These are phyloP conservation scores for Escovopsis sp. DNA, from an alignment of 2,329 filamentous ascomycete genomes.

Conservation along the genomic window DNA sequence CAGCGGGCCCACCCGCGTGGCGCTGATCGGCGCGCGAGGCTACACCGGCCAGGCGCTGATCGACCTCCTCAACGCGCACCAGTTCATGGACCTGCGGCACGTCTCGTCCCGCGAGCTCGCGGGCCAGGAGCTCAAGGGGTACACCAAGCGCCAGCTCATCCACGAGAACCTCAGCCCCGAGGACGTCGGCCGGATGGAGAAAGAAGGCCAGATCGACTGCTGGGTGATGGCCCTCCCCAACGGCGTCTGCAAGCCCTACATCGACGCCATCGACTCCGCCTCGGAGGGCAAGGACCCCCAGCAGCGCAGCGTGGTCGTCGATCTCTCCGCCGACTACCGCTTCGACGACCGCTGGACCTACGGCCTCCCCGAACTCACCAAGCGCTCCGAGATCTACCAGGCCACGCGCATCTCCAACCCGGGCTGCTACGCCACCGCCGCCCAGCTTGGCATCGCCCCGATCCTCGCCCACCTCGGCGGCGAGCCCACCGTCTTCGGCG, in stretches of 20 bases:
- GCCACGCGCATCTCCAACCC: constrained; percentile 80
- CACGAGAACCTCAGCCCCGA: constrained; percentile 86
- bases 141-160: constrained; percentile 77
- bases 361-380: constrained; percentile 72
- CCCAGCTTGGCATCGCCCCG: constrained; percentile 77
- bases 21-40: constrained; percentile 78
- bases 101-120: constrained; percentile 88
- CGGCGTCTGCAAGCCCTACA: constrained; percentile 82
- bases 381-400: constrained; percentile 59
- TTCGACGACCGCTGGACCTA: constrained; percentile 71
- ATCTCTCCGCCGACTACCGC: constrained; percentile 92
- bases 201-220: constrained; percentile 73
- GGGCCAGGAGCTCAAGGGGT: constrained; percentile 75
- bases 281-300: constrained; percentile 34
- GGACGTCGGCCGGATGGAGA: constrained; percentile 72
- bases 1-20: constrained; percentile 61
- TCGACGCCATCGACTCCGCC: constrained; percentile 69
- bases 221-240: constrained; percentile 98
- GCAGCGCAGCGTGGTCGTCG: constrained; percentile 66
- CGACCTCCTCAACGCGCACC: constrained; percentile 72
- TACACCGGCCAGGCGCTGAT: constrained; percentile 91
- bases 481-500: constrained; percentile 71
- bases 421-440: constrained; percentile 88
- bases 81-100: constrained; percentile 75
- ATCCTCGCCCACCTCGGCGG: constrained; percentile 62